These are phyloP conservation scores for Fusarium sterilihyphosum DNA, from an alignment of 2,329 filamentous ascomycete species.

Conservation along the genomic window DNA sequence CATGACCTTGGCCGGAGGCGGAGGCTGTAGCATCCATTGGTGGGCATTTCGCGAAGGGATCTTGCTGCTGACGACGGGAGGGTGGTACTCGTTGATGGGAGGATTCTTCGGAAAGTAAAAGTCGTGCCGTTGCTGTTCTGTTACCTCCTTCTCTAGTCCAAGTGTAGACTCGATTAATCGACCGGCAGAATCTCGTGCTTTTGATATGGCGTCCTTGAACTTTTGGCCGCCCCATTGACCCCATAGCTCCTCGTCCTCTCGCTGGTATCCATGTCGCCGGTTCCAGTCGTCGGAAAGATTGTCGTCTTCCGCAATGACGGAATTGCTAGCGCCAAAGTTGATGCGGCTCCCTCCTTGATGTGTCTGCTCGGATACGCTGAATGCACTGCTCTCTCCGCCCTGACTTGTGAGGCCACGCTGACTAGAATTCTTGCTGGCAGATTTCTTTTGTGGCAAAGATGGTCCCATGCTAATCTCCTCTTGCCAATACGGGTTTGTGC, in stretches of 20 bases:
- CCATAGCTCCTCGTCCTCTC: slow-evolving; percentile 90
- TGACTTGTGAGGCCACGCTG: slow-evolving; percentile 69
- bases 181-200: slow-evolving; percentile 66
- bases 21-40: slow-evolving; percentile 92
- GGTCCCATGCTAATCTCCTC: slow-evolving; percentile 89
- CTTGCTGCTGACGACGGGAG: slow-evolving; percentile 82
- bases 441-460: slow-evolving; percentile 69
- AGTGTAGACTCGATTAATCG: slow-evolving; percentile 63
- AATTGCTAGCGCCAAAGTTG: slow-evolving; percentile 45
- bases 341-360: slow-evolving; percentile 51
- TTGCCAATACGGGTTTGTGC: slow-evolving; percentile 88
- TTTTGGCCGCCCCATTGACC: slow-evolving; percentile 70
- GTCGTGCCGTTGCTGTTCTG: slow-evolving; percentile 63
- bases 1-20: slow-evolving; percentile 91
- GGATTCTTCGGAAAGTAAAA: slow-evolving; percentile 73
- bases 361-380: slow-evolving; percentile 52
- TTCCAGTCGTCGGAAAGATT: slow-evolving; percentile 71
- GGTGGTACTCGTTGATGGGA: slow-evolving; percentile 86
- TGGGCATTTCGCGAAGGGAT: slow-evolving; percentile 76
- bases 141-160: slow-evolving; percentile 62
- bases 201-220: slow-evolving; percentile 66
- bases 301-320: slow-evolving; percentile 52
- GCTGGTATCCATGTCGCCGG: slow-evolving; percentile 76
- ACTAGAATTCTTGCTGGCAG: slow-evolving; percentile 65
- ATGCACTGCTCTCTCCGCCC: slow-evolving; percentile 63